These are phyloP conservation scores for Fonsecaea nubica DNA, from an alignment of 2,329 filamentous ascomycete genomes.

Conservation along the genomic window DNA sequence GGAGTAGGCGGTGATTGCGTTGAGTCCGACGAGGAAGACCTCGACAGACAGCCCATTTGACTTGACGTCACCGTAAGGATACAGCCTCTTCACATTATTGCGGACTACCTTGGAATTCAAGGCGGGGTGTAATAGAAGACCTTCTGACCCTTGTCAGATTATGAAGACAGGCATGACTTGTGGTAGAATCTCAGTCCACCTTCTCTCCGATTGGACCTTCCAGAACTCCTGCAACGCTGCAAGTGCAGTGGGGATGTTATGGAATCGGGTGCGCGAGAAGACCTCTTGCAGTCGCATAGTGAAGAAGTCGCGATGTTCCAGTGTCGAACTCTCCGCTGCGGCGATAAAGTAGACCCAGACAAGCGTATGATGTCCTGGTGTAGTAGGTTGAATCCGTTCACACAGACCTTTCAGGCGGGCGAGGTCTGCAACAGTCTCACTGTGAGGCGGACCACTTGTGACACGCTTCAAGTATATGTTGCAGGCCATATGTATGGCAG, in stretches of 20 bases:
- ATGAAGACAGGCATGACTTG: constrained; percentile 26
- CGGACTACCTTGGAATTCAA: background rate
- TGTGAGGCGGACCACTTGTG: constrained; percentile 28
- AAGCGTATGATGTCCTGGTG: constrained; percentile 48
- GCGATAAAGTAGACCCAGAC: constrained; percentile 54
- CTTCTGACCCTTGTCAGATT: constrained; percentile 9
- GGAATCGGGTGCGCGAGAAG: constrained; percentile 47
- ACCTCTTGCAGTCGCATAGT: constrained; percentile 42
- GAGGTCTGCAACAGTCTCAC: constrained; percentile 33
- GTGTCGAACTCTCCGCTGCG: constrained; percentile 48
- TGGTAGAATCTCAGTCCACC: constrained; percentile 26
- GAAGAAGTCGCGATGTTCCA: constrained; percentile 49
- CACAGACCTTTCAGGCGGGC: constrained; percentile 46
- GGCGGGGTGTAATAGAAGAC: background rate
- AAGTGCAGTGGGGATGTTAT: constrained; percentile 49
- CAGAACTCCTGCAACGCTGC: constrained; percentile 47
- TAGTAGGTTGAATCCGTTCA: constrained; percentile 40
- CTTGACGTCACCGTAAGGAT: background rate
- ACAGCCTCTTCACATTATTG: background rate
- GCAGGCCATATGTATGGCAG: constrained; percentile 39
- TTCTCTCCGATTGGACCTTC: constrained; percentile 38
- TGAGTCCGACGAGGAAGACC: too few relatives aligned
- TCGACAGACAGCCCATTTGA: too few relatives aligned
- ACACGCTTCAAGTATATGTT: constrained; percentile 40
- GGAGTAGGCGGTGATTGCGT: too few relatives aligned